phyloP scores from a whole-genome alignment of 2,329 filamentous ascomycete genomes.

The Iodosphaeria phyllophila region DNA sequence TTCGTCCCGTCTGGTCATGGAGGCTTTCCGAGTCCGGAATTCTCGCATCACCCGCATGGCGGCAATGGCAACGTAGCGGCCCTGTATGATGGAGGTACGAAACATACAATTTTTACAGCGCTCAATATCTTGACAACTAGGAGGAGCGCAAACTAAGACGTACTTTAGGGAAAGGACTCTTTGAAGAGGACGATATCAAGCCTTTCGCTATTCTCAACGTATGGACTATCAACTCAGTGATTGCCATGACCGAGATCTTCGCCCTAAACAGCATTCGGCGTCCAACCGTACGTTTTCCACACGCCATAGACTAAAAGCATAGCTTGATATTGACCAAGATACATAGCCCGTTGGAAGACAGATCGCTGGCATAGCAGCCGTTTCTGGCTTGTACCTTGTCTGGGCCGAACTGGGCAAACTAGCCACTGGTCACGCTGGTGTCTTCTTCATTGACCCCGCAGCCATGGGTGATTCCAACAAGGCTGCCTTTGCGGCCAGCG shows the following conservation, averaged over 20 bases:
- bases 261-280: conserved; percentile 34
- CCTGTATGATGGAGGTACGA: conserved; percentile 10
- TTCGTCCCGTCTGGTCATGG: conserved; percentile 19
- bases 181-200: conserved; percentile 27
- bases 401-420: conserved; percentile 29
- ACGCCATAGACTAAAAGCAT: background rate
- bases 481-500: conserved; percentile 23
- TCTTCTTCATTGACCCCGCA: conserved; percentile 30
- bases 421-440: conserved; percentile 24
- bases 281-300: conserved; percentile 18
- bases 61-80: conserved; percentile 4
- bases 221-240: conserved; percentile 21
- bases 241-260: conserved; percentile 25
- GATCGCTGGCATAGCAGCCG: conserved; percentile 19
- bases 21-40: conserved; percentile 10
- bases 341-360: conserved; percentile 25
- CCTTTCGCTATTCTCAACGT: conserved; percentile 26
- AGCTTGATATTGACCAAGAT: background rate
- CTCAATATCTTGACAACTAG: background rate
- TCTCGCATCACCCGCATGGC: conserved; percentile 7
- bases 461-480: conserved; percentile 21
- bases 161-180: conserved; percentile 23
- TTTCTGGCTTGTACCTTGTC: conserved; percentile 24
- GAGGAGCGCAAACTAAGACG: conserved; percentile 2
- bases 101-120: background rate